Percentiles rank a stretch among this genome's conserved stretches.
These are phyloP conservation scores for Quercus alba DNA, from an alignment of 306 rosid species.

Conservation along the genomic window DNA sequence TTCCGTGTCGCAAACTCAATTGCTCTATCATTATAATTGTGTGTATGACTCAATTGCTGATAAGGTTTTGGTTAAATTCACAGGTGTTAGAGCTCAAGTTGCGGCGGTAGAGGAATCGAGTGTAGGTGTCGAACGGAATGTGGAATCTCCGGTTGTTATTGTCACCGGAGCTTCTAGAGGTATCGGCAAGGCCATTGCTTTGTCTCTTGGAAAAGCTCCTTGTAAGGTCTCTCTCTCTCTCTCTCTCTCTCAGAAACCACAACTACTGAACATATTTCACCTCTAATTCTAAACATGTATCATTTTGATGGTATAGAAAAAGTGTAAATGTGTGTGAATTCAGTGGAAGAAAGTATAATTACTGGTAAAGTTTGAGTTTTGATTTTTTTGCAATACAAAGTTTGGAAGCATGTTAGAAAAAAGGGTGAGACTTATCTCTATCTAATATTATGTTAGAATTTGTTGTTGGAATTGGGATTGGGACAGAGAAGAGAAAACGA, in stretches of 20 bases:
- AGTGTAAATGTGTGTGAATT: not conserved
- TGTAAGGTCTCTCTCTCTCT: slow-evolving; percentile 60
- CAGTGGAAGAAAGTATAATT: too few relatives aligned
- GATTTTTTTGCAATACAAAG: too few relatives aligned
- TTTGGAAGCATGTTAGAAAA: too few relatives aligned
- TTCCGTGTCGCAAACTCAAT: not conserved
- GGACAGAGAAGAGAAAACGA: too few relatives aligned
- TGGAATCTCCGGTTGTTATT: slow-evolving; percentile 82
- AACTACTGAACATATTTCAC: not conserved
- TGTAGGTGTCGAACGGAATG: slow-evolving; percentile 36
- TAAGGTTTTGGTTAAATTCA: not conserved
- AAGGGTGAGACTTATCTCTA: too few relatives aligned
- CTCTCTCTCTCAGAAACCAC: not conserved
- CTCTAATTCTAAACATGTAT: not conserved
- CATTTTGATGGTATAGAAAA: too few relatives aligned
- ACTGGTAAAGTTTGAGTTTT: too few relatives aligned
- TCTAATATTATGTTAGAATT: too few relatives aligned
- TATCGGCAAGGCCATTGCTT: slow-evolving; percentile 81
- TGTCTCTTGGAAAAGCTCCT: slow-evolving; percentile 82
- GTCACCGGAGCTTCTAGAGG: slow-evolving; percentile 99
- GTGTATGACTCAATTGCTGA: not conserved
- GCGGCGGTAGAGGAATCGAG: slow-evolving; percentile 64
- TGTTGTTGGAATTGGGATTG: too few relatives aligned
- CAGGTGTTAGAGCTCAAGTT: slow-evolving; percentile 78
- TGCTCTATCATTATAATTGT: not conserved